Evolutionary conservation across 192 early-diverging fungal species (phyloP).

Genomic region (Fimicolochytrium jonesii): DNA sequence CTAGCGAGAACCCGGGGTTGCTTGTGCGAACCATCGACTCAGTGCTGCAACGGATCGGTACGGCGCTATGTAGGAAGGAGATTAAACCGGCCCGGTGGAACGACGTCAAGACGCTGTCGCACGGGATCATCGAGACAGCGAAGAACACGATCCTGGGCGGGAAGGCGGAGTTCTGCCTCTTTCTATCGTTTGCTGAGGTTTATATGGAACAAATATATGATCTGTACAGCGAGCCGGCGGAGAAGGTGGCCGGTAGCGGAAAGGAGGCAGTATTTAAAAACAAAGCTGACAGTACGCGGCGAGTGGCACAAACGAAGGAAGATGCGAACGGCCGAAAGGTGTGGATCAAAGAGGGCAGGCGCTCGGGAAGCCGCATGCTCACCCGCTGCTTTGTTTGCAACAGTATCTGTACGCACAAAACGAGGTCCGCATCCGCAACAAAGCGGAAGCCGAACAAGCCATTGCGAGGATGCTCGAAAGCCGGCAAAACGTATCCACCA

Average conservation of each 20-base stretch:
- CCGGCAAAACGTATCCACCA: constrained; percentile 11
- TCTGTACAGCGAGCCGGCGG: neutral
- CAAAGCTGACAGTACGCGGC: neutral
- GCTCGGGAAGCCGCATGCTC: neutral
- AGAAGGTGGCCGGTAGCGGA: neutral
- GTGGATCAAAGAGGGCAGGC: too few relatives aligned
- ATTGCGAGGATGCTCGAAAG: neutral
- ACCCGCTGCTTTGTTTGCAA: neutral
- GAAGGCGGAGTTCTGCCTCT: constrained; percentile 8
- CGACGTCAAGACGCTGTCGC: neutral
- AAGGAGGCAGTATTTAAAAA: too few relatives aligned
- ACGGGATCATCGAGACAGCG: neutral
- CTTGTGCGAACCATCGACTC: constrained; percentile 9
- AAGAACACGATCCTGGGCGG: neutral
- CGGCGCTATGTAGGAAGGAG: neutral
- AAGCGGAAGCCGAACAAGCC: neutral
- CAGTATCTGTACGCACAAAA: constrained; percentile 14
- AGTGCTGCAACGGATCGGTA: constrained; percentile 3
- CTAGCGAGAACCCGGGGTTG: constrained; percentile 11
- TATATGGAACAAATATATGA: constrained; percentile 11
- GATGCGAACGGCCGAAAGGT: constrained; percentile 21
- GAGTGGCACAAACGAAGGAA: constrained; percentile 1
- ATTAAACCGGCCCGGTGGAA: constrained; percentile 13
- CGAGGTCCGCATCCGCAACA: constrained; percentile 12
- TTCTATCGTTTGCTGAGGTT: constrained; percentile 23